Conservation (phyloP, 306 rosid species). For the Pyrus bretschneideri region DNA sequence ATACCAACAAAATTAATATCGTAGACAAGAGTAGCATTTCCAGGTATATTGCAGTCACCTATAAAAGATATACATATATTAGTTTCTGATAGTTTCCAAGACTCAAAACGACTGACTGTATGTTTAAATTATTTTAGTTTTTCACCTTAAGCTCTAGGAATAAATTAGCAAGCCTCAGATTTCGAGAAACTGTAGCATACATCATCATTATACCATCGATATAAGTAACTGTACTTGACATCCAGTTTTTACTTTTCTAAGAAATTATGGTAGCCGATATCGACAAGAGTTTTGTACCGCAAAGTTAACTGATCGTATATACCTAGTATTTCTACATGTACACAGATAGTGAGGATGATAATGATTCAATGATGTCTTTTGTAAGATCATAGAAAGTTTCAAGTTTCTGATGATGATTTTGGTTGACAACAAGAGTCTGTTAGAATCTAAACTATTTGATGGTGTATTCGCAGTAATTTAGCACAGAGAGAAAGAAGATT, state of each 20-base stretch:
- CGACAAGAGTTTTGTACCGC: not conserved
- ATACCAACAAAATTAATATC: conserved; percentile 64
- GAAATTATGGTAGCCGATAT: not conserved
- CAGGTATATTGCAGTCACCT: conserved; percentile 98
- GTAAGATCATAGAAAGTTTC: not conserved
- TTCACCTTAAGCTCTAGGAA: not conserved
- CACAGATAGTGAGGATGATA: not conserved
- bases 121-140: not conserved
- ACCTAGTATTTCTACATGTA: not conserved
- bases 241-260: not conserved
- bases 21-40: conserved; percentile 81
- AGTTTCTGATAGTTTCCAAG: conserved; percentile 13
- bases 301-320: not conserved
- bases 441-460: too few species aligned
- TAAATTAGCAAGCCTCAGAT: not conserved
- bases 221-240: not conserved
- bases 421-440: not conserved
- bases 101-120: not conserved
- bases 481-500: too few species aligned
- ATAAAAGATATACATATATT: conserved; percentile 14
- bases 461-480: too few species aligned
- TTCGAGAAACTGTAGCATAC: not conserved
- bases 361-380: not conserved
- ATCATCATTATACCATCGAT: not conserved
- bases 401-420: not conserved